Evolutionary conservation across 1,284 basidiomycete genomes (phyloP), one percentile per base, ranked within the genome.

Genomic region (Agroathelia rolfsii): DNA sequence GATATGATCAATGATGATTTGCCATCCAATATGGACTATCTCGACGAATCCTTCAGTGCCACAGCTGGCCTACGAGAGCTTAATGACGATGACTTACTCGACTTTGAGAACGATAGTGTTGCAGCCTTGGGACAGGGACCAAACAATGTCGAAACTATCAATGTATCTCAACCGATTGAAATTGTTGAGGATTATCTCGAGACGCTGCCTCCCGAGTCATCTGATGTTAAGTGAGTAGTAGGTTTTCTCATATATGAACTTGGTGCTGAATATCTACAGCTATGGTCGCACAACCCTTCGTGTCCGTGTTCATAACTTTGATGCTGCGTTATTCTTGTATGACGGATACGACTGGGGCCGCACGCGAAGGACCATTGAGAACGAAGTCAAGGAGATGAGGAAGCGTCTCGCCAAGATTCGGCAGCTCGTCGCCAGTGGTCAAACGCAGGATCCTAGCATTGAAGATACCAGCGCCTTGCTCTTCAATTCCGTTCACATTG

Each of bases 1-100:
- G 93, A 97, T 53, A 79, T 96, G 72, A 81, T 97, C 29, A 65
- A 70, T 25, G 94, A 97, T 48, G 90, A 97, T 50, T 62, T 97
- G 8, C 93, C 93, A 0, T 83, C 70, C 11, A 93, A 97, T 51
- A 61, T 69, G 21, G 84, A 90, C 46, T 97, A 92, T 48, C 65
- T 96, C 16, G 88, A 92, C 42, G 74, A 74, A 31, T 79, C 83
- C 3, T 86, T 82, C 48, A 78, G 83, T 29, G 61, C 80, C 13
- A 76, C 82, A 12, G 84, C 74, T 4, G 84, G 84, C 11, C 56
- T 87, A 11, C 69, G 77, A 33, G 82, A 80, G 40, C 58, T 84
- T 30, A 61, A 66, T 28, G 75, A 82, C 34, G 73, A 81, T 32
- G 73, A 90, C 51, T 56, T 79, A 32, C 69, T 83, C 41, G 74